Conservation (phyloP, 495 filamentous ascomycete species). For the Neurospora pannonica region DNA sequence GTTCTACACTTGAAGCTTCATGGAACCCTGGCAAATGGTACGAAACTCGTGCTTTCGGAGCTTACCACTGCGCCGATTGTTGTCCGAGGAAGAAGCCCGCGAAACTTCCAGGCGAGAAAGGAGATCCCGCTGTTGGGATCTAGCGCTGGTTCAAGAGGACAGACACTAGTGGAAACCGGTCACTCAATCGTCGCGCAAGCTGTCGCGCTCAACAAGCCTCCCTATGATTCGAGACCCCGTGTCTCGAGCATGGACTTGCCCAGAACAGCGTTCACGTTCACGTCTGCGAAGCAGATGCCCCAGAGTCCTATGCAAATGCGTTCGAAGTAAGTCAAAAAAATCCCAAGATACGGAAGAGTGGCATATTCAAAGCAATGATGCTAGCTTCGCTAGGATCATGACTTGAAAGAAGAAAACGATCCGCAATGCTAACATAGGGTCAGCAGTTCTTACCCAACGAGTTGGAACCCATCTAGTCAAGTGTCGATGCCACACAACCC, state of each 20-base stretch:
- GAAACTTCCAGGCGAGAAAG: constrained; percentile 71
- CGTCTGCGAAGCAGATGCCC: constrained; percentile 39
- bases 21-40: constrained; percentile 59
- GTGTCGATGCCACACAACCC: constrained; percentile 31
- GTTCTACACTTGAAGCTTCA: constrained; percentile 65
- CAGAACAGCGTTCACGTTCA: constrained; percentile 44
- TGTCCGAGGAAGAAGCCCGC: constrained; percentile 66
- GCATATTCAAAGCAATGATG: not conserved
- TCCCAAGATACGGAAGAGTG: not conserved
- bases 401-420: not conserved
- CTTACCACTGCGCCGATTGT: constrained; percentile 67
- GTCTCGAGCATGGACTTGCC: constrained; percentile 40
- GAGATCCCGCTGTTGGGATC: constrained; percentile 66
- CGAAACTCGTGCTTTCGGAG: constrained; percentile 60
- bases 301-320: constrained; percentile 43
- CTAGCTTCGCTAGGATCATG: not conserved
- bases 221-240: constrained; percentile 35
- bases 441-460: constrained; percentile 23
- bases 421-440: constrained; percentile 7
- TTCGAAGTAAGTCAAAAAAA: constrained; percentile 34
- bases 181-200: constrained; percentile 39
- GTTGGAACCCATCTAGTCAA: constrained; percentile 31
- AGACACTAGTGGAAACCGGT: constrained; percentile 38
- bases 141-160: constrained; percentile 55
- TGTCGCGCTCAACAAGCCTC: constrained; percentile 37